Evolutionary conservation across 1,139 yeast genomes (phyloP).

Genomic region (Torulaspora globosa): DNA sequence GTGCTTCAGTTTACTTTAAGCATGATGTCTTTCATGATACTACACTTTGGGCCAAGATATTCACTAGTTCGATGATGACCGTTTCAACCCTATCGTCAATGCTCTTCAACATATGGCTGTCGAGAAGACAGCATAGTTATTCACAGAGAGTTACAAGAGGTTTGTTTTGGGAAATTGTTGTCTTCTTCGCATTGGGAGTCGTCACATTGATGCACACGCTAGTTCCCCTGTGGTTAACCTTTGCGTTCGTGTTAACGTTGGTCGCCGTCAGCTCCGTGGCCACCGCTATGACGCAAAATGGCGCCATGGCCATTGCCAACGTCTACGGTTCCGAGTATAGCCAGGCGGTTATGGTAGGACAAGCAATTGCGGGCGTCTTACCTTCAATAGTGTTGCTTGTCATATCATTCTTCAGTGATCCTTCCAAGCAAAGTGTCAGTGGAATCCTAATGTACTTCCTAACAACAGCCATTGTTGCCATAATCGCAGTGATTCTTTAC

Average conservation of each 20-base stretch:
- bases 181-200: slow-evolving; percentile 46
- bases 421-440: slow-evolving; percentile 42
- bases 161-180: slow-evolving; percentile 50
- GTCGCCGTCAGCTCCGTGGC: slow-evolving; percentile 60
- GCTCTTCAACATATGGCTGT: slow-evolving; percentile 55
- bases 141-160: slow-evolving; percentile 57
- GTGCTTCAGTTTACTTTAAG: slow-evolving; percentile 78
- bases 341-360: slow-evolving; percentile 91
- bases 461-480: slow-evolving; percentile 62
- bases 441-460: slow-evolving; percentile 60
- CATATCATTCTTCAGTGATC: slow-evolving; percentile 45
- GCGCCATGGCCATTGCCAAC: slow-evolving; percentile 82
- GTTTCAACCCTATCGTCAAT: slow-evolving; percentile 74
- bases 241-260: slow-evolving; percentile 54
- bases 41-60: slow-evolving; percentile 53
- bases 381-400: slow-evolving; percentile 74
- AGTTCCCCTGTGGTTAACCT: slow-evolving; percentile 44
- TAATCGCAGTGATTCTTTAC: slow-evolving; percentile 44
- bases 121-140: slow-evolving; percentile 69
- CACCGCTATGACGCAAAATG: slow-evolving; percentile 78
- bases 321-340: slow-evolving; percentile 70
- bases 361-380: slow-evolving; percentile 86
- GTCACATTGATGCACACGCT: slow-evolving; percentile 35
- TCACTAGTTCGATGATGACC: slow-evolving; percentile 86
- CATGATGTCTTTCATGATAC: slow-evolving; percentile 54